A percentile compares a stretch with the other conserved stretches of the same genome.
Conservation (phyloP, 2,329 filamentous ascomycete species). For the Colletotrichum truncatum region DNA sequence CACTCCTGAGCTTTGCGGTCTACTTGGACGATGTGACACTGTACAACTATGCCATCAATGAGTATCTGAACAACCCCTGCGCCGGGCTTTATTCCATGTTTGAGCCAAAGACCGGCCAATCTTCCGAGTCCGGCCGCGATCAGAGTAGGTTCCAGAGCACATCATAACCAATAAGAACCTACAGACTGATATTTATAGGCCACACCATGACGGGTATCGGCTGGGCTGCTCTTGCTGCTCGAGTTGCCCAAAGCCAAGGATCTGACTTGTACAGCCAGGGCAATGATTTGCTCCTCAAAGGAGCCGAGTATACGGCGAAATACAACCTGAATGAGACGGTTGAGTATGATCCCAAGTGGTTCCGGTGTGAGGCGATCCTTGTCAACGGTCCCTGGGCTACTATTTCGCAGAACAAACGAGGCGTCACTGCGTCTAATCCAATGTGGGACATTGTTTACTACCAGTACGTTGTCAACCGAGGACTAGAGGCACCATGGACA, state of each 20-base stretch:
- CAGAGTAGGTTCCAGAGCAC: slow-evolving; percentile 33
- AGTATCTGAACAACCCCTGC: slow-evolving; percentile 46
- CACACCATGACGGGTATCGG: slow-evolving; percentile 42
- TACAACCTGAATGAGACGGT: slow-evolving; percentile 47
- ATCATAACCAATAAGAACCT: not conserved
- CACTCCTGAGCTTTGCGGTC: slow-evolving; percentile 47
- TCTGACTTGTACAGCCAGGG: slow-evolving; percentile 42
- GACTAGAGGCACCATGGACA: slow-evolving; percentile 27
- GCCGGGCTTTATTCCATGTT: slow-evolving; percentile 43
- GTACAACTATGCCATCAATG: slow-evolving; percentile 50
- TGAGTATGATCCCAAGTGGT: slow-evolving; percentile 44
- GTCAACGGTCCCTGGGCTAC: slow-evolving; percentile 47
- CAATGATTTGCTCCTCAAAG: slow-evolving; percentile 44
- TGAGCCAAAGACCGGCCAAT: slow-evolving; percentile 43
- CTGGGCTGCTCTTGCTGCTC: slow-evolving; percentile 45
- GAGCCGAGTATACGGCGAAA: slow-evolving; percentile 47
- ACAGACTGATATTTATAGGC: not conserved
- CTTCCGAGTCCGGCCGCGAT: slow-evolving; percentile 47
- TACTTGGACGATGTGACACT: slow-evolving; percentile 50
- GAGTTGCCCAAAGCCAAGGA: slow-evolving; percentile 45
- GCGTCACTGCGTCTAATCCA: slow-evolving; percentile 27
- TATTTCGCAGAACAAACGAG: slow-evolving; percentile 38
- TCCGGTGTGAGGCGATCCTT: slow-evolving; percentile 48
- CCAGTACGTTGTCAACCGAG: slow-evolving; percentile 41
- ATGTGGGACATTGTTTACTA: slow-evolving; percentile 41